These are phyloP conservation scores for Puya raimondii DNA, from an alignment of 176 grass and related monocot genomes.

Conservation along the genomic window DNA sequence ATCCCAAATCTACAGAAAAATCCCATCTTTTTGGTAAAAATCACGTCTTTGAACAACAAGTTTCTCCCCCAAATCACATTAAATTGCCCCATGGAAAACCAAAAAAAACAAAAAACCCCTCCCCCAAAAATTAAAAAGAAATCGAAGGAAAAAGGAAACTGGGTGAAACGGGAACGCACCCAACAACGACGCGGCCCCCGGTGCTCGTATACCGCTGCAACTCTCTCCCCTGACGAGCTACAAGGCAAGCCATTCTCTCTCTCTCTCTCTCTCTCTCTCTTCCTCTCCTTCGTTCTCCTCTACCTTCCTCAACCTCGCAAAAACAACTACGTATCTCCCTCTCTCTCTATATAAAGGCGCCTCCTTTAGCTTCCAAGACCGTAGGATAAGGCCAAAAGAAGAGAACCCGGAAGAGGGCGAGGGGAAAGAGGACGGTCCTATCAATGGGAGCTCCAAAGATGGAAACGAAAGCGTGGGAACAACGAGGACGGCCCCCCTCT, in stretches of 20 bases:
- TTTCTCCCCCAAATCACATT: too few species aligned
- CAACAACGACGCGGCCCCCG: constrained; percentile 72
- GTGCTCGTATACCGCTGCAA: constrained; percentile 75
- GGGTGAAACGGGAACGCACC: constrained; percentile 17
- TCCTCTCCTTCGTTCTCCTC: not conserved
- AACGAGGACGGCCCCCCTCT: too few species aligned
- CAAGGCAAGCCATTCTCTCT: constrained; percentile 49
- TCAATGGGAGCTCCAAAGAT: not conserved
- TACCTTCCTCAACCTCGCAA: not conserved
- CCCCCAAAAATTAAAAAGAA: not conserved
- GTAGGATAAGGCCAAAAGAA: not conserved
- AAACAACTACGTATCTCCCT: not conserved
- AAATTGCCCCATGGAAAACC: too few species aligned
- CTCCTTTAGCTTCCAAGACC: not conserved
- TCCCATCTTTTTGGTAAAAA: not conserved
- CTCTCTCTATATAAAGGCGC: not conserved
- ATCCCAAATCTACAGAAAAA: constrained; percentile 1
- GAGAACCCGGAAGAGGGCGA: not conserved
- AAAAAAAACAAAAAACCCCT: too few species aligned
- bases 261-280: not conserved
- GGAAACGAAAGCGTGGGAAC: not conserved
- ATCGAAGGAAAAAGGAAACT: not conserved
- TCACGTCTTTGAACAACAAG: too few species aligned
- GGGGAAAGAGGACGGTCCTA: not conserved
- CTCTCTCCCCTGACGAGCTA: constrained; percentile 78